These are phyloP conservation scores for Penicillium brevicompactum DNA, from an alignment of 2,329 filamentous ascomycete genomes.

Conservation along the genomic window DNA sequence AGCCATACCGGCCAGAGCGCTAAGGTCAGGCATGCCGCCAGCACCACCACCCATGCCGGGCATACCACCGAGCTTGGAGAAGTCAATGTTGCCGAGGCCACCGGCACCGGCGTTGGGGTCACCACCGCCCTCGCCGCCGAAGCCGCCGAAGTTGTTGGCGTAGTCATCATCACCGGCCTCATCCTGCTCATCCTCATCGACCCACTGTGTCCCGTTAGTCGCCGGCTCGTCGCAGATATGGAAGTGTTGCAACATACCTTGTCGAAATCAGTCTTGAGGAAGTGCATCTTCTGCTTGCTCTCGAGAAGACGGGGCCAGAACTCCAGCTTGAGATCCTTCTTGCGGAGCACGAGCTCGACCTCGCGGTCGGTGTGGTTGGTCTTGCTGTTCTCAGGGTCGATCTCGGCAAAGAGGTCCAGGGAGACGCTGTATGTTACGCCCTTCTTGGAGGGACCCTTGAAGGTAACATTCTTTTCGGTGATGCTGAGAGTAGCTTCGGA, in stretches of 20 bases:
- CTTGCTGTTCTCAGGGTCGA: slow-evolving; percentile 82
- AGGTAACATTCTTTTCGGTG: slow-evolving; percentile 73
- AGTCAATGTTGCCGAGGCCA: slow-evolving; percentile 86
- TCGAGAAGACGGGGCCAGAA: slow-evolving; percentile 97
- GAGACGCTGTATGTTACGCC: slow-evolving; percentile 86
- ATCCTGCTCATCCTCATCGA: slow-evolving; percentile 98
- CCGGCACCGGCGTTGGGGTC: slow-evolving; percentile 14
- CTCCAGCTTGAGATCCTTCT: slow-evolving; percentile 93
- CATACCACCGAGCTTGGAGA: slow-evolving; percentile 81
- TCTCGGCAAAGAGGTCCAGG: slow-evolving; percentile 86
- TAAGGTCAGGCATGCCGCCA: slow-evolving; percentile 52
- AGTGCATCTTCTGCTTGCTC: slow-evolving; percentile 86
- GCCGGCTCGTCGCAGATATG: not conserved
- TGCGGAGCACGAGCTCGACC: slow-evolving; percentile 86
- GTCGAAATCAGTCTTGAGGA: slow-evolving; percentile 98
- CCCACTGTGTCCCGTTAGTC: slow-evolving; percentile 63
- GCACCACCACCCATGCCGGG: slow-evolving; percentile 46
- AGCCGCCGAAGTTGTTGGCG: slow-evolving; percentile 54
- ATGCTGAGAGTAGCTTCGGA: slow-evolving; percentile 80
- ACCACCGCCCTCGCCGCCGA: slow-evolving; percentile 32
- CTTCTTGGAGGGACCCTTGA: slow-evolving; percentile 81
- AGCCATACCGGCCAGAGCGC: slow-evolving; percentile 41
- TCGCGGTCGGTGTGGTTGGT: slow-evolving; percentile 86
- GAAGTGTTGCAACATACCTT: slow-evolving; percentile 61
- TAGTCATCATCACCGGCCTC: slow-evolving; percentile 79